Conservation (phyloP, 768 basidiomycete genomes). For the Dentipellis fragilis region DNA sequence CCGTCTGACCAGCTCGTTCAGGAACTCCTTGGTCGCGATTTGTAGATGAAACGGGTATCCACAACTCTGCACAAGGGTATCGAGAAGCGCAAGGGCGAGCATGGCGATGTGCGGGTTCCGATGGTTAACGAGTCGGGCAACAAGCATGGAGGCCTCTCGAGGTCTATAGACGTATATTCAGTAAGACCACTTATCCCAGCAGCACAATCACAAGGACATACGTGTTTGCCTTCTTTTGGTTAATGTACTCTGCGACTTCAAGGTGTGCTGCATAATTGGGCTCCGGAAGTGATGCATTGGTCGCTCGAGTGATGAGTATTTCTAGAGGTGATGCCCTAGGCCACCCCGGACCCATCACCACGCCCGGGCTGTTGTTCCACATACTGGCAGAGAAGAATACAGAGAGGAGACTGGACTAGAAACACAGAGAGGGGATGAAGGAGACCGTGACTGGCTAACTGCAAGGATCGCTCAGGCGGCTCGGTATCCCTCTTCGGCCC, state of each 20-base stretch:
- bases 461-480: too few relatives aligned
- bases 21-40: slow-evolving; percentile 93
- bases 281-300: slow-evolving; percentile 77
- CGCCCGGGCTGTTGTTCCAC: slow-evolving; percentile 11
- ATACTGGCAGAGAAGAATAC: slow-evolving; percentile 1
- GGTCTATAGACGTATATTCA: slow-evolving; percentile 38
- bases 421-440: background rate
- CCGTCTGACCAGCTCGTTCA: slow-evolving; percentile 95
- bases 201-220: slow-evolving; percentile 27
- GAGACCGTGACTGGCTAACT: background rate
- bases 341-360: slow-evolving; percentile 24
- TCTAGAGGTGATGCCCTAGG: slow-evolving; percentile 54
- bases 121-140: slow-evolving; percentile 81
- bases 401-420: background rate
- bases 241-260: slow-evolving; percentile 90
- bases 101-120: slow-evolving; percentile 88
- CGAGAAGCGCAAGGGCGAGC: slow-evolving; percentile 76
- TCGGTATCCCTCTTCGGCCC: too few relatives aligned
- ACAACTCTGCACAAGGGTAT: slow-evolving; percentile 89
- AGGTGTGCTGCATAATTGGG: slow-evolving; percentile 90
- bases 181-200: background rate
- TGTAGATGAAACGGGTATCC: slow-evolving; percentile 98
- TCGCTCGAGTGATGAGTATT: slow-evolving; percentile 68
- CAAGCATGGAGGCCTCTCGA: slow-evolving; percentile 81
- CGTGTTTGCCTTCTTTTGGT: slow-evolving; percentile 94